These are phyloP conservation scores for Ustilago bromivora DNA, from an alignment of 1,284 basidiomycete species.

Conservation along the genomic window DNA sequence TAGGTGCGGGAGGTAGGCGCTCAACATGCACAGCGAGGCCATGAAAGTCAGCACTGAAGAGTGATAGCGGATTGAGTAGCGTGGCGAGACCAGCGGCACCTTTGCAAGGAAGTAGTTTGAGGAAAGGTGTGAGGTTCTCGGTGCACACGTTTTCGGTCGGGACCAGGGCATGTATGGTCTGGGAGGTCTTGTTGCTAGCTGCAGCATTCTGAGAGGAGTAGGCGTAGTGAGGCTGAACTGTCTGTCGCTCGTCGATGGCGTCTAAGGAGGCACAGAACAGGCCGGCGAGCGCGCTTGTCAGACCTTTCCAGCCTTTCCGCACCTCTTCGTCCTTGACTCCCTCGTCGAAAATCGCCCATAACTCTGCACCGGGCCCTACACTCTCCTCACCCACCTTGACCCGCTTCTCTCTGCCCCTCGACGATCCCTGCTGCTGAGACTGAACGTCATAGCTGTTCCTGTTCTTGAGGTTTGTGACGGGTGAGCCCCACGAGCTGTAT, in stretches of 20 bases:
- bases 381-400: constrained; percentile 73
- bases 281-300: constrained; percentile 89
- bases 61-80: constrained; percentile 84
- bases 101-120: constrained; percentile 94
- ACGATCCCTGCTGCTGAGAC: neutral
- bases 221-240: constrained; percentile 38
- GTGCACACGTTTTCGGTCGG: constrained; percentile 76
- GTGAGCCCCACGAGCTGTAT: constrained; percentile 78
- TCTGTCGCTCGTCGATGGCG: constrained; percentile 58
- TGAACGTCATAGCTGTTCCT: constrained; percentile 3
- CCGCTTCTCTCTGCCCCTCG: constrained; percentile 3
- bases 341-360: constrained; percentile 78
- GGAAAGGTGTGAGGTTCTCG: constrained; percentile 94
- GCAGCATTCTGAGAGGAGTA: constrained; percentile 16
- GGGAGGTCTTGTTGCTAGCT: constrained; percentile 2
- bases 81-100: constrained; percentile 83
- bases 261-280: constrained; percentile 93
- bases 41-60: constrained; percentile 90
- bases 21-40: constrained; percentile 79
- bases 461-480: constrained; percentile 24
- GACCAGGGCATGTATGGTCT: constrained; percentile 46
- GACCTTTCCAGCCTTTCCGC: constrained; percentile 76
- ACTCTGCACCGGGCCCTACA: constrained; percentile 85
- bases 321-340: constrained; percentile 71
- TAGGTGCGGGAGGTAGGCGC: constrained; percentile 6